Conservation (phyloP, 148 eudicot genomes). For the Agrostemma githago region DNA sequence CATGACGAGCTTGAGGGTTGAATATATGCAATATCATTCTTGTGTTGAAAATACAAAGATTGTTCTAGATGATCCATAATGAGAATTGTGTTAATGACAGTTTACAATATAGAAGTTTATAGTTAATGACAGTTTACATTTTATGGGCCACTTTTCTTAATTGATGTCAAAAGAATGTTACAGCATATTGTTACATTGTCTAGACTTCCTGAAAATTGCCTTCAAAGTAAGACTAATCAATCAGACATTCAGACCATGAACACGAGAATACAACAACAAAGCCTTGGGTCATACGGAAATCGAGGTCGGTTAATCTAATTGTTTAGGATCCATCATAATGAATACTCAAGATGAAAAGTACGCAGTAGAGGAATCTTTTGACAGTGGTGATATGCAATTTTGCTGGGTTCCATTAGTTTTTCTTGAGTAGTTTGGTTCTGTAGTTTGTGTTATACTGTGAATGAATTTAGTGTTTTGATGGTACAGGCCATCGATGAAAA, state of each 20-base stretch:
- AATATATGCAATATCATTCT: background rate
- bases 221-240: too few relatives aligned
- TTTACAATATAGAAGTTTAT: too few relatives aligned
- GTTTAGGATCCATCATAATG: too few relatives aligned
- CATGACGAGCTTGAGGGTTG: background rate
- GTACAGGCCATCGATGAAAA: conserved; percentile 91
- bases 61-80: background rate
- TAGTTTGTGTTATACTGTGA: background rate
- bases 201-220: too few relatives aligned
- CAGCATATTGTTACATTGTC: background rate
- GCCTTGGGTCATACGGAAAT: too few relatives aligned
- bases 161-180: background rate
- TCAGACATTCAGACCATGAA: too few relatives aligned
- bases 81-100: too few relatives aligned
- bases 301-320: too few relatives aligned
- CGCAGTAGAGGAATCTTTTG: too few relatives aligned
- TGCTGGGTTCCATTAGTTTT: background rate
- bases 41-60: background rate
- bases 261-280: too few relatives aligned
- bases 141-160: background rate
- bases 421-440: background rate
- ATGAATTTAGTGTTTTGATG: conserved; percentile 15
- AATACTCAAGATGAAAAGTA: too few relatives aligned
- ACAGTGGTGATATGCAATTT: background rate
- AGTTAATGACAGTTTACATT: too few relatives aligned